Evolutionary conservation across 768 basidiomycete species (phyloP).

Genomic region (Lentinula lateritia): DNA sequence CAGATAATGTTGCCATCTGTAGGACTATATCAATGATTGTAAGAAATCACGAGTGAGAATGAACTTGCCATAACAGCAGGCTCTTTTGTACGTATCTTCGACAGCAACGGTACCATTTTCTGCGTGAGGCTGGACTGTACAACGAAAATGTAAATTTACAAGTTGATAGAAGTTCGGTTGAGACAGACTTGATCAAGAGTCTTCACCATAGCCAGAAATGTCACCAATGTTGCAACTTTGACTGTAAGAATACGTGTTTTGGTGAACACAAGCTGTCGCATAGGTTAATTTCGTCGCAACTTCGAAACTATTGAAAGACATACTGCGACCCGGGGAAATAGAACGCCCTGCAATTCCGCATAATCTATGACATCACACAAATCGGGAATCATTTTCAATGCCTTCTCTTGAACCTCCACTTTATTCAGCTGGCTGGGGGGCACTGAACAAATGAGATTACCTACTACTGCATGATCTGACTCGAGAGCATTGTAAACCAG

Average conservation of each 20-base stretch:
- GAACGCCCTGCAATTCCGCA: conserved; percentile 83
- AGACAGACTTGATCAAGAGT: conserved; percentile 74
- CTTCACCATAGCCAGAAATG: conserved; percentile 83
- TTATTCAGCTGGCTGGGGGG: conserved; percentile 6
- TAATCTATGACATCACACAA: conserved; percentile 94
- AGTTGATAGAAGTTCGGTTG: background rate
- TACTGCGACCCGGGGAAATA: conserved; percentile 93
- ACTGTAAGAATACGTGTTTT: conserved; percentile 86
- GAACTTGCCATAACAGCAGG: conserved; percentile 81
- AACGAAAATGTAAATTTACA: background rate
- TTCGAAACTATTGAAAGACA: conserved; percentile 19
- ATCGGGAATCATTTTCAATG: conserved; percentile 75
- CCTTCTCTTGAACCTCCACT: conserved; percentile 83
- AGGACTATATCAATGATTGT: background rate
- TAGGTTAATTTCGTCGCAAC: background rate
- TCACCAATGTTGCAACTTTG: conserved; percentile 84
- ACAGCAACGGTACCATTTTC: conserved; percentile 89
- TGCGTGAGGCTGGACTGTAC: conserved; percentile 79
- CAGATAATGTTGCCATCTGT: conserved; percentile 81
- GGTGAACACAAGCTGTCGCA: conserved; percentile 78
- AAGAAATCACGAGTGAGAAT: background rate
- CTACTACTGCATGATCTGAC: conserved; percentile 82
- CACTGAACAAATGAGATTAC: conserved; percentile 11
- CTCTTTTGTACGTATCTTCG: conserved; percentile 94
- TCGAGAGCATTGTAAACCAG: conserved; percentile 95